Conservation (phyloP, 495 filamentous ascomycete species). For the Penicillium manginii region DNA sequence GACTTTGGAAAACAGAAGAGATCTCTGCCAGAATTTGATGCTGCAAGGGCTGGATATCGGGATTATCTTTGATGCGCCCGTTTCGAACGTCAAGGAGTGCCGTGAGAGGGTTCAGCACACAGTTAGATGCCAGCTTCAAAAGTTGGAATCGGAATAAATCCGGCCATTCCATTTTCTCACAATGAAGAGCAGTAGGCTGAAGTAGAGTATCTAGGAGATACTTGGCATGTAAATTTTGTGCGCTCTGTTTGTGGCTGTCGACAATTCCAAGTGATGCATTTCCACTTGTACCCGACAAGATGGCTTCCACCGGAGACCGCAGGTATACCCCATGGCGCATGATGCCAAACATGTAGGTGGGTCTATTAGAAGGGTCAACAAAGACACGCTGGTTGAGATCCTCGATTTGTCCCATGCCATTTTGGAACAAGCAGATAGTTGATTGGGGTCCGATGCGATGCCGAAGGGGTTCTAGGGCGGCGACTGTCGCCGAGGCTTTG, state of each 20-base stretch:
- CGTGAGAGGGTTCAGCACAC: conserved; percentile 75
- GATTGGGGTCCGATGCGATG: conserved; percentile 27
- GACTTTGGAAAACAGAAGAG: conserved; percentile 51
- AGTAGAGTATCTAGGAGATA: conserved; percentile 35
- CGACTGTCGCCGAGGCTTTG: conserved; percentile 28
- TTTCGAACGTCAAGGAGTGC: conserved; percentile 68
- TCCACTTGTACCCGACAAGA: conserved; percentile 25
- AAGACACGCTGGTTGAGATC: conserved; percentile 24
- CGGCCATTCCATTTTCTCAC: conserved; percentile 31
- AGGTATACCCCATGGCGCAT: conserved; percentile 29
- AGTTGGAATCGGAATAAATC: conserved; percentile 56
- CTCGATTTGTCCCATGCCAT: conserved; percentile 31
- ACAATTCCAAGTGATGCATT: conserved; percentile 19
- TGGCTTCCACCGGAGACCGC: conserved; percentile 22
- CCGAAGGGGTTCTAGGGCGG: conserved; percentile 25
- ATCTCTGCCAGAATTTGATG: conserved; percentile 59
- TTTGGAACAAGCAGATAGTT: conserved; percentile 31
- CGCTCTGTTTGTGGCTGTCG: neutral
- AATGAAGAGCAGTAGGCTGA: conserved; percentile 31
- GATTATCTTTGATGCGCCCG: conserved; percentile 61
- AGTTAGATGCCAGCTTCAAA: conserved; percentile 73
- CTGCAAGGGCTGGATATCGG: conserved; percentile 47
- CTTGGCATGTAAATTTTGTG: conserved; percentile 10
- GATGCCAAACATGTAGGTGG: conserved; percentile 29
- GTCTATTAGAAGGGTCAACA: conserved; percentile 14